These are phyloP conservation scores for Gastrolobium bilobum DNA, from an alignment of 306 rosid species.

Conservation along the genomic window DNA sequence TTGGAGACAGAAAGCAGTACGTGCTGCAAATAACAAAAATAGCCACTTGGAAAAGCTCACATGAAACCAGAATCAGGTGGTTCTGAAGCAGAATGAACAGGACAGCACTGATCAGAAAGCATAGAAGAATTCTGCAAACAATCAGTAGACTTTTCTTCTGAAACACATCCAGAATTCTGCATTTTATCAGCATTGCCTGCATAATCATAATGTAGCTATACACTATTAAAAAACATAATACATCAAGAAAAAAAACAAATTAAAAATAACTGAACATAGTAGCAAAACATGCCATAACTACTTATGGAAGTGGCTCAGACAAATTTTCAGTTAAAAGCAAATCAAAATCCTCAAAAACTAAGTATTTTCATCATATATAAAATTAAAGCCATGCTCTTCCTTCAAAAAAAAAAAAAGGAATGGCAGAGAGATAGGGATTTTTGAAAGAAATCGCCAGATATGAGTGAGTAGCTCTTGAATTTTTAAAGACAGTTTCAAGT, in stretches of 20 bases:
- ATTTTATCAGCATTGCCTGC: slow-evolving; percentile 63
- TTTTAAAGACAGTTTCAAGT: slow-evolving; percentile 26
- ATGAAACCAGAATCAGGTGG: slow-evolving; percentile 52
- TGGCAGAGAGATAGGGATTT: background rate
- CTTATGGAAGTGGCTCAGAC: slow-evolving; percentile 1
- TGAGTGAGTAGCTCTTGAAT: background rate
- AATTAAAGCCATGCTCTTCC: background rate
- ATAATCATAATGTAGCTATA: slow-evolving; percentile 41
- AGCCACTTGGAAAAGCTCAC: slow-evolving; percentile 60
- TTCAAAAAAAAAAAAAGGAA: background rate
- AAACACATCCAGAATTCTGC: slow-evolving; percentile 53
- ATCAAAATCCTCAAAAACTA: background rate
- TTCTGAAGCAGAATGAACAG: slow-evolving; percentile 51
- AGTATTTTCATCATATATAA: background rate
- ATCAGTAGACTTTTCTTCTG: slow-evolving; percentile 49
- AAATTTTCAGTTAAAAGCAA: slow-evolving; percentile 21
- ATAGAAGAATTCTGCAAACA: slow-evolving; percentile 51
- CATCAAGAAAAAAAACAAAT: slow-evolving; percentile 29
- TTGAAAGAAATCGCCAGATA: slow-evolving; percentile 22
- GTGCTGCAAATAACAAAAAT: slow-evolving; percentile 37
- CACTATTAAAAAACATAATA: slow-evolving; percentile 32
- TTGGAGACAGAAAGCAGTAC: slow-evolving; percentile 41
- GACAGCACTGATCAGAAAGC: slow-evolving; percentile 56
- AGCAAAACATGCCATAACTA: slow-evolving; percentile 16
- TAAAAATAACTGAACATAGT: background rate